Evolutionary conservation across 1,284 basidiomycete species (phyloP), one percentile per base, ranked within the genome.

Genomic region (Cutaneotrichosporon spelunceum): DNA sequence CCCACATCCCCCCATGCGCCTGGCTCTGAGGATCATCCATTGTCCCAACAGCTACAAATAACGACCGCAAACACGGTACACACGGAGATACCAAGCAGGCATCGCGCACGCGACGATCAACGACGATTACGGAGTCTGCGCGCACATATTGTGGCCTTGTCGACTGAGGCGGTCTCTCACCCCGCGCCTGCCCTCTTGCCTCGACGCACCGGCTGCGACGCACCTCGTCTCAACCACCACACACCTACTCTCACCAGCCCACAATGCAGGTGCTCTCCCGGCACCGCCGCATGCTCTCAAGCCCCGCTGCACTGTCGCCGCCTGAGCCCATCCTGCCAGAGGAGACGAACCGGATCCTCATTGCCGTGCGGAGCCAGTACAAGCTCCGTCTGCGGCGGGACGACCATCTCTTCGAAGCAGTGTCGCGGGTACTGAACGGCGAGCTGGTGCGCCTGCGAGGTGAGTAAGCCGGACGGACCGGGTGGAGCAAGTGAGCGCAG

Each of bases 271-370:
- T 16, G 9, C 26, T 50, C 26, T 50, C 48, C 27, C 48, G 48
- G 8, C 27, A 50, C 26, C 48, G 48, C 8, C 48, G 48, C 5
- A 50, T 50, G 27, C 30, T 50, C 27, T 50, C 48, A 14, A n/a
- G 30, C 26, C 48, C 48, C 16, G 27, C 14, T 4, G 27, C 48
- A 6, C 27, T 27, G 16, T 14, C 26, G 6, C 48, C 48, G 27
- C 26, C 19, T 2, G 24, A 26, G 11, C 19, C 26, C 26, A 6
- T 27, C 13, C 4, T 29, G 48, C 13, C 27, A 7, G 19, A n/a
- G 26, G 26, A 50, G 14, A 50, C 27, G 48, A 27, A 50, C 48
- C 27, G 48, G 14, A 50, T 50, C 48, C 48, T 50, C 26, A 50
- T 50, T 19, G 48, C 48, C 27, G 26, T 50, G 19, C 48, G 48